A percentile compares a stretch with the other conserved stretches of the same genome.
Conservation (phyloP, 192 early-diverging fungal species). For the Thoreauomyces humboldtii region DNA sequence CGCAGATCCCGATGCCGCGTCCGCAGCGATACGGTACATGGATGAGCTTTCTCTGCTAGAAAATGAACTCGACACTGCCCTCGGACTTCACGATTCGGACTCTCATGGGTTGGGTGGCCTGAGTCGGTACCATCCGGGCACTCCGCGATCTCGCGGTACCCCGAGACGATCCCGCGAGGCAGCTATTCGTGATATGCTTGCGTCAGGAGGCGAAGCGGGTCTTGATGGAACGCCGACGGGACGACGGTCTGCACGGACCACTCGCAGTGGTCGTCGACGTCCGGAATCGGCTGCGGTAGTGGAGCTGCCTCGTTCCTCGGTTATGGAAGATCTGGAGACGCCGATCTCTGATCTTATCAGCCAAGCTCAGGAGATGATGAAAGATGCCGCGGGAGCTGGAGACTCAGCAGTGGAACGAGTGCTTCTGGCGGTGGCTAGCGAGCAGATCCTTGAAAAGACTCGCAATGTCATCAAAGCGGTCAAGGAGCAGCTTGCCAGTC, state of each 20-base stretch:
- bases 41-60: constrained; percentile 47
- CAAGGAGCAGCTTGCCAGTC: constrained; percentile 45
- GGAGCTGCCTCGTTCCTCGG: too few species aligned
- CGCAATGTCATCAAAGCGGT: constrained; percentile 49
- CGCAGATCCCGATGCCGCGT: constrained; percentile 17
- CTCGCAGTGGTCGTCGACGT: too few species aligned
- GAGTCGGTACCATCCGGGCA: constrained; percentile 21
- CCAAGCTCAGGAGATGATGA: constrained; percentile 36
- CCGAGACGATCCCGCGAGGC: not conserved
- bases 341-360: constrained; percentile 39
- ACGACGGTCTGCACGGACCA: too few species aligned
- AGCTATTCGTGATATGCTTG: constrained; percentile 13
- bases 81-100: constrained; percentile 26
- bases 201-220: not conserved
- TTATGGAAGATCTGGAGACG: not conserved
- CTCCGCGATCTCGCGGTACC: constrained; percentile 7
- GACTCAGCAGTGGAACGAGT: constrained; percentile 26
- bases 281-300: too few species aligned
- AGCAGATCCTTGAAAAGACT: constrained; percentile 42
- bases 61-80: constrained; percentile 44
- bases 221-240: too few species aligned
- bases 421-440: constrained; percentile 36
- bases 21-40: constrained; percentile 38
- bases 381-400: constrained; percentile 12
- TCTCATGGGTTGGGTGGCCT: not conserved